Base-by-base conservation (phyloP, 2,329 filamentous ascomycete species). In the Cercospora sp. region DNA sequence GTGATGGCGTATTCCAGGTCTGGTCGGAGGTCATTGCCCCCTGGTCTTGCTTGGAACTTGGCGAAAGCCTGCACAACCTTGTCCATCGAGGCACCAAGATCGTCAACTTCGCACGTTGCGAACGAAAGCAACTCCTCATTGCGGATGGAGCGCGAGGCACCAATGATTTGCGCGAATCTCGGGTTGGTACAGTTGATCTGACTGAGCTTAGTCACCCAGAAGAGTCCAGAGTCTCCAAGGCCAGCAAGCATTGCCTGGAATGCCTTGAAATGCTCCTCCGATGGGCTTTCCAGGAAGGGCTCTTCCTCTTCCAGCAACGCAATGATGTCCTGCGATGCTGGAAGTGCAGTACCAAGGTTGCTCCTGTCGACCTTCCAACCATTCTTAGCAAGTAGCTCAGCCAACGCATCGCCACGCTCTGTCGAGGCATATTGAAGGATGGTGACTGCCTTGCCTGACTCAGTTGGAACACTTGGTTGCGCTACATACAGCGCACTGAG, bases 121-220 rank as follows among this genome's bases (percentile, higher is more conserved):
- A 48, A 48, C 18, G 42, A 48, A 3, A 48, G 42, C 18, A 48
- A 48, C 42, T 48, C 42, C 5, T 48, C 42, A 48, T 48, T 48
- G 42, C 42, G 42, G 4, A 48, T 48, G 42, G 42, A 48, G 42
- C 42, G 42, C n/a, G 42, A 48, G 18, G 42, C 42, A 48, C 42
- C 42, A 20, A 48, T 48, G 42, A 48, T 48, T 20, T 20, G 42
- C 42, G 42, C 42, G 9, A 48, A 48, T 3, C 42, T 48, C 18
- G 42, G 42, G 42, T 48, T 12, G 18, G n/a, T 18, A 12, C 42
- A 48, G n/a, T 40, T 30, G 9, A 64, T 58, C 18, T 58, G 45
- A 20, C 62, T 31, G n/a, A 28, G n/a, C 57, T 58, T 58, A n/a
- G 62, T 64, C 20, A 64, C 18, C 62, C 62, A 64, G 28, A 64